Evolutionary conservation across 1,284 basidiomycete genomes (phyloP), one percentile per base, ranked within the genome.

Genomic region (Ceratobasidium papillatum): DNA sequence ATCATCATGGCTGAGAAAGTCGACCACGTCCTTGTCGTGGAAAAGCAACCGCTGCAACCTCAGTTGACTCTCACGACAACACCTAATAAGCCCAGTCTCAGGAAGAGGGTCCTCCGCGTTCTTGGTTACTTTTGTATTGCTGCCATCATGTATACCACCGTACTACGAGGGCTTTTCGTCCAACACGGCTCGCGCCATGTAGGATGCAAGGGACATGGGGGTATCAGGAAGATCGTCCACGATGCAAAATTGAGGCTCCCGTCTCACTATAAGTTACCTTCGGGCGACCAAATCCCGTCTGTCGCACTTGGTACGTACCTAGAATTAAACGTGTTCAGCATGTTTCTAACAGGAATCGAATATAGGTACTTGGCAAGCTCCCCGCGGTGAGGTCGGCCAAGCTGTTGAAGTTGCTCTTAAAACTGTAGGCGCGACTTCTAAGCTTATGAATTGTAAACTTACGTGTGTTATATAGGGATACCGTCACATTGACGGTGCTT

Each of bases 401-500:
- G 74, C 74, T 2, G 66, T 75, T 49, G 63, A 71, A 45, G 58
- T 62, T 30, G 69, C 69, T 5, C 56, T 72, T 12, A 72, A 72
- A 72, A 22, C 69, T 36, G 69, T 62, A 38, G 22, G 58, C 47
- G 45, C 1, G 4, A 1, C 22, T 32, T 30, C 19, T 51, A 51
- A 12, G 19, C 14, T 12, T 51, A 8, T 11, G 38, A 12, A 17
- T 3, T 1, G 3, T 27, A 45, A 12, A 22, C 9, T 34, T 7
- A 64, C 12, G 32, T 49, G 7, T 32, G 22, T 64, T 22, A 47
- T 30, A 58, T 22, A 69, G 49, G 82, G 82, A 19, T 82, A 81
- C 79, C 78, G 82, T 34, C 84, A 85, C 79, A 81, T 86, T 54
- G 84, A 86, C 79, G 79, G 78, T 43, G 83, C 81, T 36, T 77